These are phyloP conservation scores for Pezicula neosporulosa DNA, from an alignment of 2,329 filamentous ascomycete genomes.

Conservation along the genomic window DNA sequence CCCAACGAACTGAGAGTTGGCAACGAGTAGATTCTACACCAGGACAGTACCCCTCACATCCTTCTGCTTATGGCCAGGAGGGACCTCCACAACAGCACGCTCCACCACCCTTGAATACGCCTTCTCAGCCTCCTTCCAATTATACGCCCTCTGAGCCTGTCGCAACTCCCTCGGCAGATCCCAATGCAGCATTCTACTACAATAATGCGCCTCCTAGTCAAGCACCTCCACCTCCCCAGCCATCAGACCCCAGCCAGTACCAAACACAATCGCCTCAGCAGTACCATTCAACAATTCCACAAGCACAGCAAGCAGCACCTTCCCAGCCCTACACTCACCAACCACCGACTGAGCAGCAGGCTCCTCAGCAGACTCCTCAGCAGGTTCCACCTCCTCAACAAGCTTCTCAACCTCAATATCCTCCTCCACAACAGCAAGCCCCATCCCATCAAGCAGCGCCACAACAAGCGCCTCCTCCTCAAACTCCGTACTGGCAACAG, in stretches of 20 bases:
- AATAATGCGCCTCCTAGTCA: constrained; percentile 42
- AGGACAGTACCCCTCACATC: constrained; percentile 21
- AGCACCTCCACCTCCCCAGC: constrained; percentile 41
- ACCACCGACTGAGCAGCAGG: constrained; percentile 1
- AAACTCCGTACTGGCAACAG: constrained; percentile 48
- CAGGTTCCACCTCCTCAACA: background rate
- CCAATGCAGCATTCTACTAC: constrained; percentile 57
- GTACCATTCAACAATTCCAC: constrained; percentile 17
- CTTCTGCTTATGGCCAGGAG: constrained; percentile 12
- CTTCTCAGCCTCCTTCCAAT: constrained; percentile 30
- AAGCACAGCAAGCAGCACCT: constrained; percentile 19
- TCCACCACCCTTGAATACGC: constrained; percentile 13
- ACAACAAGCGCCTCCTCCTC: constrained; percentile 18
- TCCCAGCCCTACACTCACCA: constrained; percentile 27
- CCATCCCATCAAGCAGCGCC: constrained; percentile 10
- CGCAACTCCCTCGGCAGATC: constrained; percentile 40
- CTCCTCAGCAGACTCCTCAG: background rate
- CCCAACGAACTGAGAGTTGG: constrained; percentile 51
- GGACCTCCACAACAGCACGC: constrained; percentile 22
- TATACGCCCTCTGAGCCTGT: constrained; percentile 30
- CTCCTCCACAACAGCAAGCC: constrained; percentile 22
- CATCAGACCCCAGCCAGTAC: constrained; percentile 31
- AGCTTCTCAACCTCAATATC: constrained; percentile 6
- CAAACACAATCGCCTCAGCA: constrained; percentile 32
- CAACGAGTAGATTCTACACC: constrained; percentile 27